These are phyloP conservation scores for Akanthomyces dipterigenus DNA, from an alignment of 2,329 filamentous ascomycete species.

Conservation along the genomic window DNA sequence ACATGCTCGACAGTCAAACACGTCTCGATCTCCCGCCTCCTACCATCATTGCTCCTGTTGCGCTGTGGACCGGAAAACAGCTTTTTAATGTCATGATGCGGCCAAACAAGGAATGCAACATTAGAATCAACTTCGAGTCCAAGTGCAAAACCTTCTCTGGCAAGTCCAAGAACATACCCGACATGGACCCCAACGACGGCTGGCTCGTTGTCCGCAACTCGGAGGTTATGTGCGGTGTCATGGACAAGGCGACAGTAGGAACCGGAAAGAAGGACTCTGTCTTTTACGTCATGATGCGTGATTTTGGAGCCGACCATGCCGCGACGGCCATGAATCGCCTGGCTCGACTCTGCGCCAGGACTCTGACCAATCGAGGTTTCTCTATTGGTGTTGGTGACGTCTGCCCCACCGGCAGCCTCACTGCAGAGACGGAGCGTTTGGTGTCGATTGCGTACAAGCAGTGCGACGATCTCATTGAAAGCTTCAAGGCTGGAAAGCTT, in stretches of 20 bases:
- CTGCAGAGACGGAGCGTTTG: slow-evolving; percentile 65
- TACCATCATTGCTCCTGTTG: slow-evolving; percentile 75
- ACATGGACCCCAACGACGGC: slow-evolving; percentile 79
- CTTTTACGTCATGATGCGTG: slow-evolving; percentile 92
- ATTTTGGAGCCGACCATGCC: slow-evolving; percentile 85
- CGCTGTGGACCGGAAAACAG: slow-evolving; percentile 95
- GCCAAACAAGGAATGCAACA: slow-evolving; percentile 75
- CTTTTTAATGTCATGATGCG: slow-evolving; percentile 88
- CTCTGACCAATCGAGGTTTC: slow-evolving; percentile 85
- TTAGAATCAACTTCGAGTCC: slow-evolving; percentile 87
- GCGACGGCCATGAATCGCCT: slow-evolving; percentile 90
- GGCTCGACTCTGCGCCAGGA: slow-evolving; percentile 82
- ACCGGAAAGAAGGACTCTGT: slow-evolving; percentile 96
- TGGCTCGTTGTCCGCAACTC: slow-evolving; percentile 94
- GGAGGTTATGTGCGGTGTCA: slow-evolving; percentile 92
- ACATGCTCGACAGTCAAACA: slow-evolving; percentile 80
- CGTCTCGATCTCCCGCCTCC: slow-evolving; percentile 82
- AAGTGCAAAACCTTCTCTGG: slow-evolving; percentile 76
- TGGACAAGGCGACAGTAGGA: slow-evolving; percentile 98
- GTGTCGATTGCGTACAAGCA: slow-evolving; percentile 72
- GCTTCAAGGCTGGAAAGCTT: slow-evolving; percentile 73
- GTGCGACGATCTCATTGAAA: slow-evolving; percentile 75
- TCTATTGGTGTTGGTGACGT: slow-evolving; percentile 96
- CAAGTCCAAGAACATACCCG: slow-evolving; percentile 49
- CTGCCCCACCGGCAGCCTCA: slow-evolving; percentile 68